Conservation (phyloP, 2,329 filamentous ascomycete genomes). For the Stachybotrys echinatus region DNA sequence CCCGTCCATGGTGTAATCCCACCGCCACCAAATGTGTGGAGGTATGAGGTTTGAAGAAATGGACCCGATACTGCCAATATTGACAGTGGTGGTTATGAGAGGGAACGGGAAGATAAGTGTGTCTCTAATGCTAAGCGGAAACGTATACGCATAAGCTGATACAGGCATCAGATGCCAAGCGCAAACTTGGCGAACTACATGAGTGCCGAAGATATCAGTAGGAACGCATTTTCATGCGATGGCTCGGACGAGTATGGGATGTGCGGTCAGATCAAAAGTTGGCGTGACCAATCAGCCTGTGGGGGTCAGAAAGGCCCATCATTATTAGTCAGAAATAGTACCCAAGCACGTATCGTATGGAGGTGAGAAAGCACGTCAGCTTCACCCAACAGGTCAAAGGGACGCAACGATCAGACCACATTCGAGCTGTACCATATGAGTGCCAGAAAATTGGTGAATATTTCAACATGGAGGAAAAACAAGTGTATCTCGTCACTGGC, state of each 20-base stretch:
- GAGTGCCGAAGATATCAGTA: neutral
- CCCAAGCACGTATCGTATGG: no score
- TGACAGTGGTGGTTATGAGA: neutral
- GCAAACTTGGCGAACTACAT: neutral
- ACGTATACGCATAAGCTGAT: no score
- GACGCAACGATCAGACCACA: neutral
- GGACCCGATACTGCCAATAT: neutral
- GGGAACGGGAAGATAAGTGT: no score
- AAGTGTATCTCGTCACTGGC: neutral
- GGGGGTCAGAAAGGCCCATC: neutral
- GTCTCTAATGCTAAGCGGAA: no score
- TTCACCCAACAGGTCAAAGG: neutral
- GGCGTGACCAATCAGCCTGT: neutral
- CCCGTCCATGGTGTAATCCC: neutral
- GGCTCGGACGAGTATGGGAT: neutral
- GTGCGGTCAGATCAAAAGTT: neutral
- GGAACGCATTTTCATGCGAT: neutral
- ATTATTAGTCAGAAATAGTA: neutral
- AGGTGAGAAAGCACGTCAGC: neutral
- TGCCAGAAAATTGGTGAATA: neutral
- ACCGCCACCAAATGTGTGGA: no score
- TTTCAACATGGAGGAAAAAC: neutral
- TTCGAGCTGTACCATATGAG: neutral
- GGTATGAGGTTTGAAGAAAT: neutral
- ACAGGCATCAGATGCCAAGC: no score